Evolutionary conservation across 208 protist genomes (phyloP).

Genomic region (Sergeia podlipaevii): DNA sequence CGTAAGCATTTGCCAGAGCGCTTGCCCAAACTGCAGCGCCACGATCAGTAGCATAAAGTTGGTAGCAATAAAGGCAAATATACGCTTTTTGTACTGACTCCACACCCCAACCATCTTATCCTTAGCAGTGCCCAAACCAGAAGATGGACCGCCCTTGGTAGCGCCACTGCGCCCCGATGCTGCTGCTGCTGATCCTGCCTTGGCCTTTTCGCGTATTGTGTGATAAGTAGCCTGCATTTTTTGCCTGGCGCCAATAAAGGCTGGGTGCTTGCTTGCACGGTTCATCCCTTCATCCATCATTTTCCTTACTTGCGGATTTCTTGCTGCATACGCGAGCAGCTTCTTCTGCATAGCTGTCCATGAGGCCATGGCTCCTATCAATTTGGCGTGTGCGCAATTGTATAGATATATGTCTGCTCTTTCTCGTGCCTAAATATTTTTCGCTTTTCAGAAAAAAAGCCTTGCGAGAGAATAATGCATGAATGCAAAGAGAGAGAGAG

Average conservation of each 20-base stretch:
- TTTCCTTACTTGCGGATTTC: constrained; percentile 27
- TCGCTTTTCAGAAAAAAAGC: too few species aligned
- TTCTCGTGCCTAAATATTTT: not conserved
- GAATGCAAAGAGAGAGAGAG: constrained; percentile 4
- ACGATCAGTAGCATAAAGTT: constrained; percentile 72
- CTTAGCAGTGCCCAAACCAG: too few species aligned
- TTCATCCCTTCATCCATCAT: constrained; percentile 14
- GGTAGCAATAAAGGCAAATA: constrained; percentile 51
- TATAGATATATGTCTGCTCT: not conserved
- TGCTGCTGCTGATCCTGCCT: not conserved
- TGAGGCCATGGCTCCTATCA: constrained; percentile 18
- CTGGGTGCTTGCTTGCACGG: not conserved
- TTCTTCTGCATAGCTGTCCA: constrained; percentile 32
- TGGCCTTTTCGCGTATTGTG: constrained; percentile 1
- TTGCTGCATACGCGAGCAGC: constrained; percentile 25
- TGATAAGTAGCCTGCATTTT: constrained; percentile 2
- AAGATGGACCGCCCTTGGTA: too few species aligned
- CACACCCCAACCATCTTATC: too few species aligned
- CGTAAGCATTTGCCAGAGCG: constrained; percentile 27
- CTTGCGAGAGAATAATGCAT: too few species aligned
- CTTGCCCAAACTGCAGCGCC: constrained; percentile 39
- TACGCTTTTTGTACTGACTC: constrained; percentile 14
- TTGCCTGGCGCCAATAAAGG: not conserved
- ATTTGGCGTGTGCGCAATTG: not conserved
- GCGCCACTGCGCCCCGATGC: constrained; percentile 3